Base-by-base conservation (phyloP, 169 alveolate genomes). In the Plasmodium sp. region DNA sequence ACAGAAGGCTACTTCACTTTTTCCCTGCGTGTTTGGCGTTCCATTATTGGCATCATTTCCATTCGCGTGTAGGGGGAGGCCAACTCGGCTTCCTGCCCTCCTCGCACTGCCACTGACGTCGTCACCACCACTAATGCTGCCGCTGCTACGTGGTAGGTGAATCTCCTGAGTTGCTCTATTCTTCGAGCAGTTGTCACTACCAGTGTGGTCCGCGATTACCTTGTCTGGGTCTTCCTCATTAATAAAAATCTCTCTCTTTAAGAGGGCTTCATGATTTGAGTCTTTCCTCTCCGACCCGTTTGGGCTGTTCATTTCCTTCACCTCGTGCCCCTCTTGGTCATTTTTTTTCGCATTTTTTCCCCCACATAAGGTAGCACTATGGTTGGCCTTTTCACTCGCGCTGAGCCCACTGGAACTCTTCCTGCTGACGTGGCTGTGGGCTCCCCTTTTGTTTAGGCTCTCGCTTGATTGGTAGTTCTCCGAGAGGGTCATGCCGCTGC, bases 1-100 rank as follows among this genome's bases (percentile, higher is more conserved):
- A 86, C 83, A 41, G 16, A 67, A 84, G 9, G 43, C 73, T 86
- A 77, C 43, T 18, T 86, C 93, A 5, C 22, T 39, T 14, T 75
- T 86, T n/a, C 58, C 74, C 36, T 86, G 71, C 27, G 41, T 85
- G 81, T 51, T 77, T n/a, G 67, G 39, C 16, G 43, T 77, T 22
- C n/a, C 54, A 56, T 75, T 22, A 12, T 43, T 67, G 0, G 14
- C 27, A 22, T 77, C 72, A 51, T 27, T 18, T 48, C 27, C 81
- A 16, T 31, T 43, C 62, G 4, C n/a, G 41, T 56, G 5, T 3
- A n/a, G 22, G 31, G 33, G 43, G 10, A 6, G n/a, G 58, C 4
- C 48, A 33, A 33, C 16, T 14, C 80, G 10, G 36, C 10, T 16
- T 58, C 81, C 67, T 12, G 22, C 34, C n/a, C 41, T 43, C 45